Evolutionary conservation across 805 yeast genomes (phyloP).

Genomic region (Candida andamanensis): DNA sequence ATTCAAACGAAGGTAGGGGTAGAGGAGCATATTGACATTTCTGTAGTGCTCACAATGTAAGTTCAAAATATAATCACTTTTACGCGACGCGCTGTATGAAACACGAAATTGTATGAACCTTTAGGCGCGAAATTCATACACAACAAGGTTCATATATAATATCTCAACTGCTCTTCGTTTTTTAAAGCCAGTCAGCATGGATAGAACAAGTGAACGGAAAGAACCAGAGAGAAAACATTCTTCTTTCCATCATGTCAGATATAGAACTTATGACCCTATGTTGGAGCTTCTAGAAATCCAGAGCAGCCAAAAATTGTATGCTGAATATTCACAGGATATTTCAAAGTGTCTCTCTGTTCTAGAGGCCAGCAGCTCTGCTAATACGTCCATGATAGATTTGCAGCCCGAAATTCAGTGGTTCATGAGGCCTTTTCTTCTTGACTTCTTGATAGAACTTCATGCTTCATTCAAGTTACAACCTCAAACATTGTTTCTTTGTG

Average conservation of each 20-base stretch:
- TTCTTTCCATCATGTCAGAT: too few species aligned
- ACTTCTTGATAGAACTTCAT: conserved; percentile 41
- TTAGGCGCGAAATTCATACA: neutral
- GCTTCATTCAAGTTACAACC: conserved; percentile 38
- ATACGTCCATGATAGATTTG: conserved; percentile 46
- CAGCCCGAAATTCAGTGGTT: conserved; percentile 47
- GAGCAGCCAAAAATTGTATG: conserved; percentile 36
- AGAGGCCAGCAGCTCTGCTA: conserved; percentile 40
- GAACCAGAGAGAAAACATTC: too few species aligned
- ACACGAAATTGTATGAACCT: conserved; percentile 3
- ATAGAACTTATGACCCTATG: conserved; percentile 38
- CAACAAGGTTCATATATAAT: neutral
- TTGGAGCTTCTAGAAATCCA: conserved; percentile 45
- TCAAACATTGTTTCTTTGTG: conserved; percentile 38
- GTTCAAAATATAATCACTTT: neutral
- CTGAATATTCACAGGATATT: conserved; percentile 41
- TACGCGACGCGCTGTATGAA: conserved; percentile 3
- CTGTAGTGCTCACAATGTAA: neutral
- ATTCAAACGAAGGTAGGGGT: conserved; percentile 38
- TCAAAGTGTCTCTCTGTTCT: conserved; percentile 33
- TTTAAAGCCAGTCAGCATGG: too few species aligned
- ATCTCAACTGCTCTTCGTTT: too few species aligned
- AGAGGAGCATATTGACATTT: conserved; percentile 41
- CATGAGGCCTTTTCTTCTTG: conserved; percentile 42
- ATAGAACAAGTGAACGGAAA: too few species aligned